Conservation (phyloP, 2,329 filamentous ascomycete species). For the Teratosphaeria nubilosa region DNA sequence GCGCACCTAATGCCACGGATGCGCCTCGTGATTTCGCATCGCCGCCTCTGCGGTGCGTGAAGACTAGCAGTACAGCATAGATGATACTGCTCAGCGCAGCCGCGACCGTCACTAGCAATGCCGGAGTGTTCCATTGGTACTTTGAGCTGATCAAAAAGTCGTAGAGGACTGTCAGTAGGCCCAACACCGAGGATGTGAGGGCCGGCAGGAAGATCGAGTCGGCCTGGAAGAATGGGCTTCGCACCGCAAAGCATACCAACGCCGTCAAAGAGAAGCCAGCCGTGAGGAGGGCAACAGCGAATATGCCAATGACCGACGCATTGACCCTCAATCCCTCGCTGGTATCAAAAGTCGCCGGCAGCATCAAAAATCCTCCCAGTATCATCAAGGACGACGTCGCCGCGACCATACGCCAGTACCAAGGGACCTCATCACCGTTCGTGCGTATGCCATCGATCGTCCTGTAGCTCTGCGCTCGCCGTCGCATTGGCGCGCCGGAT, state of each 20-base stretch:
- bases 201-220: slow-evolving; percentile 38
- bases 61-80: slow-evolving; percentile 34
- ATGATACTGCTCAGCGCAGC: slow-evolving; percentile 29
- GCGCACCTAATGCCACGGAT: not conserved
- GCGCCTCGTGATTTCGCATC: slow-evolving; percentile 16
- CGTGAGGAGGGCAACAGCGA: slow-evolving; percentile 37
- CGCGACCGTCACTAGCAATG: slow-evolving; percentile 33
- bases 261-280: slow-evolving; percentile 40
- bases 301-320: slow-evolving; percentile 32
- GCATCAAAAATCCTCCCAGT: slow-evolving; percentile 41
- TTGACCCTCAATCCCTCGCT: slow-evolving; percentile 30
- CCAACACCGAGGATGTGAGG: slow-evolving; percentile 35
- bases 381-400: slow-evolving; percentile 38
- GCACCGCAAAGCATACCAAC: slow-evolving; percentile 38
- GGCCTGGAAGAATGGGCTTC: slow-evolving; percentile 36
- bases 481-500: slow-evolving; percentile 15
- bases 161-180: slow-evolving; percentile 40
- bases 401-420: slow-evolving; percentile 40
- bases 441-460: slow-evolving; percentile 16
- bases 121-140: slow-evolving; percentile 34
- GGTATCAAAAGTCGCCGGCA: slow-evolving; percentile 37
- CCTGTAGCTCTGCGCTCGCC: slow-evolving; percentile 19
- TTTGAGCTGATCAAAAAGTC: slow-evolving; percentile 33
- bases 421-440: slow-evolving; percentile 23
- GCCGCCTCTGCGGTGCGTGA: slow-evolving; percentile 32